phyloP scores from a whole-genome alignment of 352 stramenopile genomes.

The Plasmopara muralis region DNA sequence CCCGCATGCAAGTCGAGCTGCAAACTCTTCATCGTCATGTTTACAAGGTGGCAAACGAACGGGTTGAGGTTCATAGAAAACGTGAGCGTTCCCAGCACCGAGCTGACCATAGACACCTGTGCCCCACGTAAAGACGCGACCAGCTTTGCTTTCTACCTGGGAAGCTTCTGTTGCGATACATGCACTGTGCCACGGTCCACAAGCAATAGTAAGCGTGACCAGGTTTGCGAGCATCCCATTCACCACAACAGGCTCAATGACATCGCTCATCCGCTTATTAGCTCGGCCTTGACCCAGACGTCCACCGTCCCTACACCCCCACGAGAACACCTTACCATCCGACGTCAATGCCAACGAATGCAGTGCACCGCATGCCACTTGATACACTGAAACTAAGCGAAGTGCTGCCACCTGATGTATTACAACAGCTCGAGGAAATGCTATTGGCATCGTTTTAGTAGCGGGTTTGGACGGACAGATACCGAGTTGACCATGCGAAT shows the following conservation, averaged over 20 bases:
- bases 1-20: constrained; percentile 43
- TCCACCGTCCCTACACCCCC: constrained; percentile 89
- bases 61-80: constrained; percentile 36
- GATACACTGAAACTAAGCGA: constrained; percentile 38
- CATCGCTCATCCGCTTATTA: constrained; percentile 15
- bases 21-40: constrained; percentile 36
- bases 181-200: constrained; percentile 66
- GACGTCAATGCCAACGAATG: constrained; percentile 84
- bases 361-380: constrained; percentile 87
- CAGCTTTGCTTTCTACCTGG: constrained; percentile 5
- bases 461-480: constrained; percentile 10
- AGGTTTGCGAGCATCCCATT: constrained; percentile 26
- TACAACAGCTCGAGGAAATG: constrained; percentile 49
- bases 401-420: constrained; percentile 53
- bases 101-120: constrained; percentile 73
- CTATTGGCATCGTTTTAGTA: constrained; percentile 10
- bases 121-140: constrained; percentile 61
- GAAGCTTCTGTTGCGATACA: constrained; percentile 36
- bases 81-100: constrained; percentile 33
- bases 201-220: constrained; percentile 49
- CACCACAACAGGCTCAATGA: constrained; percentile 30
- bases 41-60: constrained; percentile 26
- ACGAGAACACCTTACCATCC: constrained; percentile 88
- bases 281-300: constrained; percentile 34
- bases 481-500: constrained; percentile 63